phyloP scores from a whole-genome alignment of 2,329 filamentous ascomycete species.

The Colletotrichum noveboracense region DNA sequence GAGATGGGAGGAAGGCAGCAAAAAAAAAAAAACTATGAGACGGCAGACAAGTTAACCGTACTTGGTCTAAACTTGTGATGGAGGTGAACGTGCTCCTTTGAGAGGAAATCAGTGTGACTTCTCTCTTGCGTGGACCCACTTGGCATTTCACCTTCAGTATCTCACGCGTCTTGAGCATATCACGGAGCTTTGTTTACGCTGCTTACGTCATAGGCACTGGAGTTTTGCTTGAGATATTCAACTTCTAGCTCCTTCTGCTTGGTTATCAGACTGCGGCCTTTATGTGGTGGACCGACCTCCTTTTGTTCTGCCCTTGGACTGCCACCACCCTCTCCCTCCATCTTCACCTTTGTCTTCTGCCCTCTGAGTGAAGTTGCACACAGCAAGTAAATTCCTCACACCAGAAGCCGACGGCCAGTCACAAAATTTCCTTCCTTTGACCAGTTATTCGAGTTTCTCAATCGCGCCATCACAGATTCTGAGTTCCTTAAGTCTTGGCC shows the following conservation, averaged over 20 bases:
- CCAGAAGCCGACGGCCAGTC: background rate
- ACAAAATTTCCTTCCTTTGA: background rate
- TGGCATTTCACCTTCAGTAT: background rate
- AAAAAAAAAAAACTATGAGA: background rate
- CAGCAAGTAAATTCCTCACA: background rate
- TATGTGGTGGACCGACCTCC: background rate
- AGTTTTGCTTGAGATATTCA: background rate
- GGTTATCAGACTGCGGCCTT: background rate
- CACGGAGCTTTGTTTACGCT: background rate
- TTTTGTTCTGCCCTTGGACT: background rate
- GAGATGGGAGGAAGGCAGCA: background rate
- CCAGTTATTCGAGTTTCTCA: background rate
- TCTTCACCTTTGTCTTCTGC: background rate
- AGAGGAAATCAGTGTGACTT: background rate
- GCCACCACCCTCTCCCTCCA: background rate
- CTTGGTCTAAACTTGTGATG: background rate
- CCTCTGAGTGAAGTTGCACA: background rate
- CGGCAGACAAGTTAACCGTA: background rate
- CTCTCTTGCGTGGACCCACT: background rate
- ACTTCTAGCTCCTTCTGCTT: background rate
- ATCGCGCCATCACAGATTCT: background rate
- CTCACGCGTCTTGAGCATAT: background rate
- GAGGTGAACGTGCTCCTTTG: background rate
- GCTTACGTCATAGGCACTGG: background rate
- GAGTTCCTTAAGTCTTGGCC: accelerated